Evolutionary conservation across 2,329 filamentous ascomycete species (phyloP), one percentile per base, ranked within the genome.

Genomic region (Apiospora koreana): DNA sequence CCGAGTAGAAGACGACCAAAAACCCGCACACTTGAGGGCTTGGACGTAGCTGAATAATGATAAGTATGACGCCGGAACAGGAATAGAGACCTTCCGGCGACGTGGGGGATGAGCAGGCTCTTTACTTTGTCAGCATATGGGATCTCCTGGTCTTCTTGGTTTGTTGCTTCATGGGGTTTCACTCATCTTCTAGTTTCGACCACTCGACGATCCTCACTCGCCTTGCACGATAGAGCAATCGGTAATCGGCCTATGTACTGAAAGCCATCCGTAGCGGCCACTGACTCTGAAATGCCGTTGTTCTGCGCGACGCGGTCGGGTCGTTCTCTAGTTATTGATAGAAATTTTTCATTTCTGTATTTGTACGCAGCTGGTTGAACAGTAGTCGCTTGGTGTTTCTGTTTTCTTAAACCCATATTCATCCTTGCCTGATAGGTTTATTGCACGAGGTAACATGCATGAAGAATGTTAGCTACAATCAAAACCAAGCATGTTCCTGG

Each of bases 1-100:
- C 95, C 78, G 96, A 98, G 84, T 62, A 62, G 54, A 38, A 8
- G 6, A 35, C 54, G 10, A 38, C 18, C 28, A 12, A n/a, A 28
- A 18, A 62, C 21, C 28, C 10, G 2, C 10, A n/a, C 18, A 38
- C 10, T 54, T 54, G 48, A 31, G 48, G 48, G 16, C 21, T 38
- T 62, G 31, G 54, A n/a, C 54, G 54, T 62, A 62, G 54, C 54
- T 62, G 54, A 38, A 18, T 62, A 62, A 31, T 91, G 85, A 77
- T 76, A 77, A 75, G 75, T 76, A 75, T 75, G 72, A 62, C 54
- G 35, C 62, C 69, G 69, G 69, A 72, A 50, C 62, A 71, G 69
- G 28, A 62, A 31, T n/a, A 62, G 21, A 62, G 31, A 38, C 18
- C 18, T 38, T 62, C 21, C 54, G 54, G 31, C 18, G 54, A 38